Conservation (phyloP, 1,139 yeast genomes). For the Lodderomyces beijingensis region DNA sequence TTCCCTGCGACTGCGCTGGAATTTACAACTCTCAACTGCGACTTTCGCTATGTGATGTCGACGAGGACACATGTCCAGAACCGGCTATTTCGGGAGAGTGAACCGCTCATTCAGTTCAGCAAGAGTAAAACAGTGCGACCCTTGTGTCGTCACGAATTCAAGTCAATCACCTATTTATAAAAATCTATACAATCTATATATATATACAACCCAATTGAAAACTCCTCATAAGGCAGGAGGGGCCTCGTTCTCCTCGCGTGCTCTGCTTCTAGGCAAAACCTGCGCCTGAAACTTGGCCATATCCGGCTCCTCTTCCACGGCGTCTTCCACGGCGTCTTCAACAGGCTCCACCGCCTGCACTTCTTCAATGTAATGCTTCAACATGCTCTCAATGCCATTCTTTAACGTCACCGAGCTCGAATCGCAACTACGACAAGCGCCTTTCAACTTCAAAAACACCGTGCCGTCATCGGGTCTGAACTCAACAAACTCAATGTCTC, state of each 20-base stretch:
- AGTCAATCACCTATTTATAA: too few species aligned
- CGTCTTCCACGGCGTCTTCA: slow-evolving; percentile 25
- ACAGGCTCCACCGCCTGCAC: slow-evolving; percentile 65
- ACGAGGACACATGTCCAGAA: too few species aligned
- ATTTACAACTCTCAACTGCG: too few species aligned
- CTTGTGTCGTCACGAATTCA: too few species aligned
- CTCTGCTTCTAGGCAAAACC: slow-evolving; percentile 32
- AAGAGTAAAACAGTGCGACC: too few species aligned
- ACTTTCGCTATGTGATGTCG: too few species aligned
- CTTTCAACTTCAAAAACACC: slow-evolving; percentile 62
- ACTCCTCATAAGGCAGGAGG: slow-evolving; percentile 39
- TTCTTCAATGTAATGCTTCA: slow-evolving; percentile 76
- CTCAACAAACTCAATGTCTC: slow-evolving; percentile 70
- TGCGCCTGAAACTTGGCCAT: slow-evolving; percentile 16
- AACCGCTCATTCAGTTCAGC: too few species aligned
- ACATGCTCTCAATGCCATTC: slow-evolving; percentile 78
- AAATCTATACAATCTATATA: slow-evolving; percentile 1
- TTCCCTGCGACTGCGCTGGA: too few species aligned
- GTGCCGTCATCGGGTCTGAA: slow-evolving; percentile 63
- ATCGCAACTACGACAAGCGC: slow-evolving; percentile 80
- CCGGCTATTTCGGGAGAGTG: too few species aligned
- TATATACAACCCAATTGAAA: not conserved
- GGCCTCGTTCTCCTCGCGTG: slow-evolving; percentile 15
- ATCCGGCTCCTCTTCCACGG: slow-evolving; percentile 16
- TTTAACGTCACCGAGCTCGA: slow-evolving; percentile 72